Conservation (phyloP, 768 basidiomycete species). For the Mycena latifolia region DNA sequence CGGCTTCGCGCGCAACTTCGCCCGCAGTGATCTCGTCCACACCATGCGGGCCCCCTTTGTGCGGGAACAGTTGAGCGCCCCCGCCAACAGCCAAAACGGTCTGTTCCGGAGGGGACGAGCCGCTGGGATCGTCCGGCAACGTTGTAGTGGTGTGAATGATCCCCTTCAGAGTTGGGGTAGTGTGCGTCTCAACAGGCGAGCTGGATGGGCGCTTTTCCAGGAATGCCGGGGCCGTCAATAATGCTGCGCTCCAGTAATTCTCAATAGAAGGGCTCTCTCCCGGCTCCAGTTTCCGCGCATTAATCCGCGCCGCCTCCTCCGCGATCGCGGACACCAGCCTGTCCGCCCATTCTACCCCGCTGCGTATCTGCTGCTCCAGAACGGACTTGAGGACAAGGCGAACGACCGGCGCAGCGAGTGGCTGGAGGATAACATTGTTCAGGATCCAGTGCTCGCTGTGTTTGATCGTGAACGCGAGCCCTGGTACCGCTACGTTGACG, state of each 20-base stretch:
- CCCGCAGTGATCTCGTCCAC: constrained; percentile 40
- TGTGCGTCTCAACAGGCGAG: constrained; percentile 24
- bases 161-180: constrained; percentile 44
- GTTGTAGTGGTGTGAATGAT: constrained; percentile 43
- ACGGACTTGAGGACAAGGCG: constrained; percentile 40
- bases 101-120: constrained; percentile 31
- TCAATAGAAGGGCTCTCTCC: constrained; percentile 33
- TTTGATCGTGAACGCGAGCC: constrained; percentile 47
- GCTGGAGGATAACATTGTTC: constrained; percentile 52
- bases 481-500: constrained; percentile 44
- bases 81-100: constrained; percentile 51
- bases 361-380: constrained; percentile 45
- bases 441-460: constrained; percentile 55
- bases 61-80: constrained; percentile 51
- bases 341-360: constrained; percentile 43
- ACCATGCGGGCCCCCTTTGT: constrained; percentile 47
- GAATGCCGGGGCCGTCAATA: constrained; percentile 40
- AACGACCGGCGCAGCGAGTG: constrained; percentile 48
- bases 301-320: constrained; percentile 38
- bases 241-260: constrained; percentile 46
- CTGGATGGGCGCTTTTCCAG: constrained; percentile 11
- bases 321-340: constrained; percentile 41
- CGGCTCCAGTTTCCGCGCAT: constrained; percentile 18
- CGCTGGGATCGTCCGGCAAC: constrained; percentile 21
- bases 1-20: constrained; percentile 35